Base-by-base conservation (phyloP, 495 filamentous ascomycete genomes). In the Neurospora terricola region DNA sequence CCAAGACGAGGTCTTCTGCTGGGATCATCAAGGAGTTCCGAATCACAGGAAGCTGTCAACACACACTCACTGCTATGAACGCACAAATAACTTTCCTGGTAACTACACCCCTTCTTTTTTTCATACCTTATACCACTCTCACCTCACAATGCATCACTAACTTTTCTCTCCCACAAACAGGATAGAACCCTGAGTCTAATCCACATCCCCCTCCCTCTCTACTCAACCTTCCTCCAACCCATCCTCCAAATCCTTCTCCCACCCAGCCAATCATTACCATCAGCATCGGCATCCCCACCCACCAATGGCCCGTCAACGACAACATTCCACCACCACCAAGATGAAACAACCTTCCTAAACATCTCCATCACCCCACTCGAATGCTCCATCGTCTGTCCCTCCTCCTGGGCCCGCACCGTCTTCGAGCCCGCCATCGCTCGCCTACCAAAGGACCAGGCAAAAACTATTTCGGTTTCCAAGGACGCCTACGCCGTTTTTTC, bases 341-440 rank as follows among this genome's bases (percentile, higher is more conserved):
- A 62, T 62, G 54, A 62, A 62, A 62, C 54, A 30, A 90, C 91
- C 45, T 99, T 99, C 80, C 86, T 97, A 74, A 98, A 99, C 80
- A 90, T 99, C 77, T 95, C 92, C 48, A 87, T 99, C 76, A 98
- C 94, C 0, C 93, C 94, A 0, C 88, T 96, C 38, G 96, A 98
- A 81, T 97, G 94, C 83, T 97, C 94, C 5, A 87, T 99, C 48
- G 94, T 96, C 69, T 98, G 96, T 81, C 90, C 93, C 39, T 87
- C 87, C 73, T 84, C 86, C 42, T 89, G 92, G 81, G 90, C 92
- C 16, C 82, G 88, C 69, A 87, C 87, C 72, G 88, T 96, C 70
- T 97, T 98, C 77, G 81, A 86, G 45, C 93, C 94, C 5, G 83
- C 90, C 59, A 87, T 93, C 77, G 82, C 84, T 70, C 85, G 82